phyloP scores from a whole-genome alignment of 2,329 filamentous ascomycete genomes.

The Trematosphaeria pertusa region DNA sequence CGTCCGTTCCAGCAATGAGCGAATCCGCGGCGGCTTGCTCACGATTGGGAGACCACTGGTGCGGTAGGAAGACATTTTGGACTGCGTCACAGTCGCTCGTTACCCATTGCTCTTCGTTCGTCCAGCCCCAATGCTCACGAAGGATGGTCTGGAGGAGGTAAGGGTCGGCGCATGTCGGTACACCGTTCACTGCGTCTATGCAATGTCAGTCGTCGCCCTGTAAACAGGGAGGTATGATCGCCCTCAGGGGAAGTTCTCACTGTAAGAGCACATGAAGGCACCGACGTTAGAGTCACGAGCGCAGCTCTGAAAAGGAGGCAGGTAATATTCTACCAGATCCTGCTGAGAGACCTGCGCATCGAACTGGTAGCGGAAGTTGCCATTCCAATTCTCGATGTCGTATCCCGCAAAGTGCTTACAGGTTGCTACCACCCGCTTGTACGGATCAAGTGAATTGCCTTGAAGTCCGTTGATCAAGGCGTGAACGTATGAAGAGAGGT shows the following conservation, averaged over 20 bases:
- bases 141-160: constrained; percentile 70
- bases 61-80: constrained; percentile 63
- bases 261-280: constrained; percentile 63
- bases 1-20: constrained; percentile 34
- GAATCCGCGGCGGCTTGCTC: constrained; percentile 36
- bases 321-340: constrained; percentile 72
- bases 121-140: constrained; percentile 71
- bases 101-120: constrained; percentile 66
- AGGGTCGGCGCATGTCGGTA: constrained; percentile 67
- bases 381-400: constrained; percentile 42
- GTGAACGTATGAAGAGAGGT: constrained; percentile 60
- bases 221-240: no score
- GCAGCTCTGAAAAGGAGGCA: constrained; percentile 67
- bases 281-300: constrained; percentile 55
- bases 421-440: constrained; percentile 37
- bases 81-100: constrained; percentile 71
- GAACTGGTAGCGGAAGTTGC: constrained; percentile 54
- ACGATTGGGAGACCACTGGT: constrained; percentile 42
- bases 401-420: constrained; percentile 50
- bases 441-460: constrained; percentile 45
- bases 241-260: constrained; percentile 3
- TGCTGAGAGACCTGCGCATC: constrained; percentile 65
- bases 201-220: constrained; percentile 45
- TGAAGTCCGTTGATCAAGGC: constrained; percentile 63
- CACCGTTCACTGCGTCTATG: constrained; percentile 66